phyloP scores from a whole-genome alignment of 352 stramenopile genomes.

The Elongisporangium prolatum region DNA sequence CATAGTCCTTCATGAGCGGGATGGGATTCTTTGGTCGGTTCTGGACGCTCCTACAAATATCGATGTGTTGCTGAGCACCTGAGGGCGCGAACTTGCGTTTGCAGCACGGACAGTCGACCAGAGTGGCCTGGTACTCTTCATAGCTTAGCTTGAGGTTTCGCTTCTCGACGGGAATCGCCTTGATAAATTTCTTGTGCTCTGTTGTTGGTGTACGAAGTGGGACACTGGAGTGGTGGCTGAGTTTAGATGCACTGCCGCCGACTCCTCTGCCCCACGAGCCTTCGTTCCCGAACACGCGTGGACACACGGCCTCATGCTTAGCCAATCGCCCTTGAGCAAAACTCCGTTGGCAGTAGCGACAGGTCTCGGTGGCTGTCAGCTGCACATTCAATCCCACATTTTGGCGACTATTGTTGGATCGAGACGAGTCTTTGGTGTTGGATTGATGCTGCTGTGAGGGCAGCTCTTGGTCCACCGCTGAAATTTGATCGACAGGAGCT shows the following conservation, averaged over 20 bases:
- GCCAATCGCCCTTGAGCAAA: conserved; percentile 76
- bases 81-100: conserved; percentile 77
- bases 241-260: conserved; percentile 12
- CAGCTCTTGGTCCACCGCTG: background rate
- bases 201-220: conserved; percentile 1
- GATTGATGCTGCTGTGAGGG: background rate
- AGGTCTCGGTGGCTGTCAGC: conserved; percentile 41
- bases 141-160: conserved; percentile 67
- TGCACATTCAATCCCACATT: conserved; percentile 1
- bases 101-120: conserved; percentile 80
- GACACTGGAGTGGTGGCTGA: conserved; percentile 2
- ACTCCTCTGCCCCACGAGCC: conserved; percentile 55
- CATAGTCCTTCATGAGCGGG: conserved; percentile 61
- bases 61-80: conserved; percentile 79
- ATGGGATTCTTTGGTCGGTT: conserved; percentile 75
- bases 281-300: conserved; percentile 74
- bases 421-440: background rate
- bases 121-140: conserved; percentile 70
- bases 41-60: conserved; percentile 80
- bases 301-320: conserved; percentile 82
- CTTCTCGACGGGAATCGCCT: conserved; percentile 25
- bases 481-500: background rate
- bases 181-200: conserved; percentile 11
- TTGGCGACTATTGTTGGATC: background rate
- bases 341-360: conserved; percentile 67